Evolutionary conservation across 1,284 basidiomycete species (phyloP).

Genomic region (Ceratobasidium sp.): DNA sequence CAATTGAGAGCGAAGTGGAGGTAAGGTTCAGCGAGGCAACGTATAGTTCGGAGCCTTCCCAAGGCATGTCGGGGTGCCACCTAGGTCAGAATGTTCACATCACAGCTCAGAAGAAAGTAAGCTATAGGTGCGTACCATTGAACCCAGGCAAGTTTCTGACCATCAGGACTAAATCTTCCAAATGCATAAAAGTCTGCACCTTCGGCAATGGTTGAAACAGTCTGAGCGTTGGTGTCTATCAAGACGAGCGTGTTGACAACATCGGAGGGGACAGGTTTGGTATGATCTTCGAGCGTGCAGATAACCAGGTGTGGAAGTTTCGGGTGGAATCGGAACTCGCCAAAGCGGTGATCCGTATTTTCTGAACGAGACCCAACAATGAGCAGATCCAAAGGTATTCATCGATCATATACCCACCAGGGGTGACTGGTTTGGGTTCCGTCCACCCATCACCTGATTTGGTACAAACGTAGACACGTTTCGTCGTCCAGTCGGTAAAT

Average conservation of each 20-base stretch:
- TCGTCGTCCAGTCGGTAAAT: slow-evolving; percentile 69
- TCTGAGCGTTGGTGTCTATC: slow-evolving; percentile 64
- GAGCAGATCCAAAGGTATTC: background rate
- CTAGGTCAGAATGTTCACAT: slow-evolving; percentile 48
- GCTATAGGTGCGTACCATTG: slow-evolving; percentile 66
- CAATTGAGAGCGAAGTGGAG: slow-evolving; percentile 51
- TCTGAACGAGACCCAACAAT: slow-evolving; percentile 54
- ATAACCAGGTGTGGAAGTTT: slow-evolving; percentile 63
- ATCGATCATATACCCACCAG: slow-evolving; percentile 61
- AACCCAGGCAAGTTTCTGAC: slow-evolving; percentile 73
- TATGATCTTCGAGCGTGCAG: slow-evolving; percentile 76
- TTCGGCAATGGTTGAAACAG: slow-evolving; percentile 61
- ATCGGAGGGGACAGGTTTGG: slow-evolving; percentile 65
- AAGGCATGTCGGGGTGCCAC: slow-evolving; percentile 82
- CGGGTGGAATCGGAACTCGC: slow-evolving; percentile 58
- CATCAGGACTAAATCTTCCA: slow-evolving; percentile 74
- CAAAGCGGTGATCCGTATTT: slow-evolving; percentile 69
- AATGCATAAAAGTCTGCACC: slow-evolving; percentile 76
- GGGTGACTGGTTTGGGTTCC: slow-evolving; percentile 69
- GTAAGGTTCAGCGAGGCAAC: slow-evolving; percentile 62
- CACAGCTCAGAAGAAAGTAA: background rate
- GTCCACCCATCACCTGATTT: slow-evolving; percentile 52
- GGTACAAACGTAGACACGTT: slow-evolving; percentile 62
- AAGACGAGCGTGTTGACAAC: slow-evolving; percentile 70
- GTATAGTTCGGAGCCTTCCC: slow-evolving; percentile 75